A percentile compares a stretch with the other conserved stretches of the same genome.
phyloP scores from a whole-genome alignment of 1,284 basidiomycete genomes.

The Macrocystidia cucumis region DNA sequence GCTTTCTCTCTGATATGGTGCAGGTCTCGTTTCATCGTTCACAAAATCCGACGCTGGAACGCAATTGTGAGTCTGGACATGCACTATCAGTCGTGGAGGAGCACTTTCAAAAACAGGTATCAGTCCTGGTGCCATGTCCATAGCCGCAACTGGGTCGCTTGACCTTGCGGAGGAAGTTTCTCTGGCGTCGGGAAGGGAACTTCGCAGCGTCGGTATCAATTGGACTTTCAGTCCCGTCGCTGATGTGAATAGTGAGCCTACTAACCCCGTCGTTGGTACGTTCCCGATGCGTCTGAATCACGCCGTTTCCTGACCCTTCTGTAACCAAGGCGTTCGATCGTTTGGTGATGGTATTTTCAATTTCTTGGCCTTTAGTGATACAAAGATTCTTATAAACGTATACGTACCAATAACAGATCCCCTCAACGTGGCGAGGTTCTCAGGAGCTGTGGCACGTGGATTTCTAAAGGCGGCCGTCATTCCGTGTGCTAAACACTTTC shows the following conservation, averaged over 20 bases:
- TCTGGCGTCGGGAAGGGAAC: conserved; percentile 42
- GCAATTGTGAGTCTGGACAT: conserved; percentile 43
- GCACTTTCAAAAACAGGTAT: neutral
- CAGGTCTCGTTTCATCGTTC: conserved; percentile 62
- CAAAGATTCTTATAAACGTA: neutral
- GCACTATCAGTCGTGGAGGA: neutral
- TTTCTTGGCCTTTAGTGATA: neutral
- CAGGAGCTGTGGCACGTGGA: conserved; percentile 37
- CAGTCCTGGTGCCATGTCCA: conserved; percentile 68
- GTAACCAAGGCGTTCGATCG: conserved; percentile 48
- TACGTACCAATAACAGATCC: conserved; percentile 37
- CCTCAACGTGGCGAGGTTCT: conserved; percentile 37
- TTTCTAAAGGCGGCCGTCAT: conserved; percentile 43
- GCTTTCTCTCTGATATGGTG: neutral
- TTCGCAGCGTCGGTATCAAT: conserved; percentile 55
- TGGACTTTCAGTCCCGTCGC: conserved; percentile 67
- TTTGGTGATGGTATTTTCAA: conserved; percentile 53
- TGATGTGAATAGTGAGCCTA: conserved; percentile 59
- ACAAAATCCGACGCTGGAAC: conserved; percentile 48
- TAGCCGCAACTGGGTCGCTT: conserved; percentile 45
- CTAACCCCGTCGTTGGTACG: conserved; percentile 65
- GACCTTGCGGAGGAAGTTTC: conserved; percentile 40
- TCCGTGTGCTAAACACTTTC: conserved; percentile 62
- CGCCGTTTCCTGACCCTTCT: conserved; percentile 3
- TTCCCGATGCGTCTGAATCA: neutral